Evolutionary conservation across 83 land plant genomes (phyloP).

Genomic region (Picea mariana): DNA sequence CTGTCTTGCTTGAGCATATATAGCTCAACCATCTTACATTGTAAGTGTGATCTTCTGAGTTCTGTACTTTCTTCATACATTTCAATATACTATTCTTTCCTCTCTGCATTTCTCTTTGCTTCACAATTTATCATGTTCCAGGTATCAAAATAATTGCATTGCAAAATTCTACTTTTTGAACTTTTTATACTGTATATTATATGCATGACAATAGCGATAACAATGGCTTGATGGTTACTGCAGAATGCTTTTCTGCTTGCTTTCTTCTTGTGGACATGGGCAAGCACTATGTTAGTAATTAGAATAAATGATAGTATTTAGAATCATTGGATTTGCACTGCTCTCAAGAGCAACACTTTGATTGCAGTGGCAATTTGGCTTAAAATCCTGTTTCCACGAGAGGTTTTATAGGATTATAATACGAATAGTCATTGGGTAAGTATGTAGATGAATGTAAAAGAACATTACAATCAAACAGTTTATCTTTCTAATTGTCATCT

Average conservation of each 20-base stretch:
- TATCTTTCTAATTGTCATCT: no score
- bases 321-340: no score
- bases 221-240: neutral
- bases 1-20: no score
- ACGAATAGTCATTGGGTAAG: constrained; percentile 50
- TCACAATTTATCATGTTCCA: no score
- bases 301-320: neutral
- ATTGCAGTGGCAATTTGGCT: constrained; percentile 56
- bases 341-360: neutral
- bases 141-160: constrained; percentile 19
- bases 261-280: constrained; percentile 71
- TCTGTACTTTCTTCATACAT: no score
- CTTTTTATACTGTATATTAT: neutral
- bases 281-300: constrained; percentile 14
- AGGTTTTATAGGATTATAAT: constrained; percentile 20
- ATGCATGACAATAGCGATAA: neutral
- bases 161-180: no score
- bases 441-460: no score
- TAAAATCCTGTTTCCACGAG: constrained; percentile 51
- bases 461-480: no score
- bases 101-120: no score
- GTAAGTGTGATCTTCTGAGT: no score
- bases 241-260: constrained; percentile 69
- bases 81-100: no score
- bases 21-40: no score